These are phyloP conservation scores for Metschnikowia matae DNA, from an alignment of 805 yeast species.

Conservation along the genomic window DNA sequence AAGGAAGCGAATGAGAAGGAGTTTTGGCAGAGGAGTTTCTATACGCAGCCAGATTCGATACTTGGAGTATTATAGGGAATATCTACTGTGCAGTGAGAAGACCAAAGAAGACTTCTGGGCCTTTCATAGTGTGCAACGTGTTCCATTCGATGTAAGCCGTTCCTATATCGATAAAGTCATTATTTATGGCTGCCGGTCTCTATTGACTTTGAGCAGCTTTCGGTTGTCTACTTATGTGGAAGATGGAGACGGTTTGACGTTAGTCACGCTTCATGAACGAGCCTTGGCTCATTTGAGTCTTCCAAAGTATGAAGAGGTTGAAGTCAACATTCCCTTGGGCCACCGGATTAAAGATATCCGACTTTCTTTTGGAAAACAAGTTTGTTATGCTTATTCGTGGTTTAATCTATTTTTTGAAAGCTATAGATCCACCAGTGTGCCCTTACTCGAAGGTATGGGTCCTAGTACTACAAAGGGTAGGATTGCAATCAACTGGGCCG, in stretches of 20 bases:
- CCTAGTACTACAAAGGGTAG: neutral
- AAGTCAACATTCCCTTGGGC: slow-evolving; percentile 7
- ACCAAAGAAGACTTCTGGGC: slow-evolving; percentile 4
- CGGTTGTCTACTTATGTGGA: slow-evolving; percentile 12
- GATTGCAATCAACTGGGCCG: slow-evolving; percentile 26
- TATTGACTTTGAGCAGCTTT: slow-evolving; percentile 10
- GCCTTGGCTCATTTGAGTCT: neutral
- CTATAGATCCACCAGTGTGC: slow-evolving; percentile 4
- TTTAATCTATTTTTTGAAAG: slow-evolving; percentile 27
- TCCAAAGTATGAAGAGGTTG: neutral
- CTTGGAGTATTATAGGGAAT: slow-evolving; percentile 48
- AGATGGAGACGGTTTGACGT: slow-evolving; percentile 2
- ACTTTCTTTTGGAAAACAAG: slow-evolving; percentile 12
- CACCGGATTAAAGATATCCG: slow-evolving; percentile 15
- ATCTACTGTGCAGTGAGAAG: neutral
- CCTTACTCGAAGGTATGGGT: slow-evolving; percentile 7
- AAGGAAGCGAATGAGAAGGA: slow-evolving; percentile 49
- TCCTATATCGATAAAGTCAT: slow-evolving; percentile 13
- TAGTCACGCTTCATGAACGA: slow-evolving; percentile 2
- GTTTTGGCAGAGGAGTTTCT: slow-evolving; percentile 64
- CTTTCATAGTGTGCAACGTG: slow-evolving; percentile 4
- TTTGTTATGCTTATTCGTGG: slow-evolving; percentile 25
- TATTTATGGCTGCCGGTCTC: slow-evolving; percentile 9
- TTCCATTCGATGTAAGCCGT: slow-evolving; percentile 6
- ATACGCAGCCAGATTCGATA: slow-evolving; percentile 68